These are phyloP conservation scores for Cryphonectria nitschkei DNA, from an alignment of 2,329 filamentous ascomycete species.

Conservation along the genomic window DNA sequence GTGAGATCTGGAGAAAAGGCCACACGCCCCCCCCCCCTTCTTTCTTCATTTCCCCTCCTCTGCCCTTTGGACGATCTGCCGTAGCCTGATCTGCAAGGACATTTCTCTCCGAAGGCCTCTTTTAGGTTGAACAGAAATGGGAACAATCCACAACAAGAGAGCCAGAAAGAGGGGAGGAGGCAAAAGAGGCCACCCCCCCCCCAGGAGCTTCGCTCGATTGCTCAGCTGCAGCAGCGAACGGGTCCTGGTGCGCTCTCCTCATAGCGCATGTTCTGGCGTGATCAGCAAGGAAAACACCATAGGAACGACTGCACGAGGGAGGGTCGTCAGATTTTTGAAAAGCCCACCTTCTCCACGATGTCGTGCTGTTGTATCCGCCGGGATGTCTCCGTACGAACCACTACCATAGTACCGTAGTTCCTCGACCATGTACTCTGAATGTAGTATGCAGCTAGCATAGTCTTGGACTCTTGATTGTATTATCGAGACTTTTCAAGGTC, in stretches of 20 bases:
- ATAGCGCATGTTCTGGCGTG: conserved; percentile 11
- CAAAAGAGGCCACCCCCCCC: not conserved
- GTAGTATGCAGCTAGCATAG: not conserved
- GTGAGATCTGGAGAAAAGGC: not conserved
- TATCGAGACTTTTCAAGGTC: not conserved
- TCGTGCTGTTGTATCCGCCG: conserved; percentile 19
- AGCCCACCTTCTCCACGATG: conserved; percentile 26
- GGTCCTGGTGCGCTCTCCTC: not conserved
- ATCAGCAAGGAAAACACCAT: conserved; percentile 4
- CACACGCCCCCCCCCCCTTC: not conserved
- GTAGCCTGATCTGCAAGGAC: conserved; percentile 9
- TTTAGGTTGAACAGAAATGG: not conserved
- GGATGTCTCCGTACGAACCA: not conserved
- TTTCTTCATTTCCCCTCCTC: not conserved
- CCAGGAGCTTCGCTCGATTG: not conserved
- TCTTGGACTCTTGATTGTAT: not conserved
- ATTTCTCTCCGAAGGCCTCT: not conserved
- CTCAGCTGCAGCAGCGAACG: not conserved
- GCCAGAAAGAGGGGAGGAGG: not conserved
- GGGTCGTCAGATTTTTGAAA: conserved; percentile 21
- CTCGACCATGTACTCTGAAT: not conserved
- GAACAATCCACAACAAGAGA: not conserved
- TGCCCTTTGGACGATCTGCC: conserved; percentile 15
- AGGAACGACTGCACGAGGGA: not conserved
- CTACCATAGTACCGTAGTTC: not conserved